Conservation (phyloP, 352 stramenopile species). For the Pythium sukuiense region DNA sequence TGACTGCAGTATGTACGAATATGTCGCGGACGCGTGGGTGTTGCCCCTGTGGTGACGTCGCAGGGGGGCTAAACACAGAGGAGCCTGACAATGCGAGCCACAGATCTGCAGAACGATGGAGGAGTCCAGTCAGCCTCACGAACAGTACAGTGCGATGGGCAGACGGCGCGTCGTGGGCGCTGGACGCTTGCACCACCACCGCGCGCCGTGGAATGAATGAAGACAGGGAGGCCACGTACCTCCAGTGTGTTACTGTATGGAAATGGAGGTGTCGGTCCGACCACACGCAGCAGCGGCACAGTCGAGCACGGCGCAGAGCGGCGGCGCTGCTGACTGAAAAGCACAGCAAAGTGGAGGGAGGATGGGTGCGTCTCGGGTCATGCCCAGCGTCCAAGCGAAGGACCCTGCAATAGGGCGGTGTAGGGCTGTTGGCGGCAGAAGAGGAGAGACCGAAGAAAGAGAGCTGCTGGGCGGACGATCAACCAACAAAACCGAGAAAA, state of each 20-base stretch:
- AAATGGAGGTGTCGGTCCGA: background rate
- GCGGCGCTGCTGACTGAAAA: slow-evolving; percentile 9
- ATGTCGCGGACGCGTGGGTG: background rate
- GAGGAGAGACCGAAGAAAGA: slow-evolving; percentile 18
- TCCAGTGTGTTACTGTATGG: background rate
- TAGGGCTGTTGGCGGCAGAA: slow-evolving; percentile 7
- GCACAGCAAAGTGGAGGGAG: slow-evolving; percentile 8
- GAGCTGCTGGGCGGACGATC: slow-evolving; percentile 21
- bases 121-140: slow-evolving; percentile 2
- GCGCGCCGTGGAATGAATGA: background rate
- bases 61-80: background rate
- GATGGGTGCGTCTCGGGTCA: slow-evolving; percentile 19
- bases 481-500: slow-evolving; percentile 20
- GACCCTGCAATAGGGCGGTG: background rate
- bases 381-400: slow-evolving; percentile 1
- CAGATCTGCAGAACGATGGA: background rate
- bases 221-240: background rate
- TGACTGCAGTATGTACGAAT: background rate
- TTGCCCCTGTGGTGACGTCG: slow-evolving; percentile 1
- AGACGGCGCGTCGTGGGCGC: background rate
- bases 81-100: background rate
- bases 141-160: background rate
- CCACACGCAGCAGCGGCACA: background rate
- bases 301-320: background rate
- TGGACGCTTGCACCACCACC: background rate